Conservation (phyloP, 805 yeast genomes). For the Hanseniaspora jakobsenii region DNA sequence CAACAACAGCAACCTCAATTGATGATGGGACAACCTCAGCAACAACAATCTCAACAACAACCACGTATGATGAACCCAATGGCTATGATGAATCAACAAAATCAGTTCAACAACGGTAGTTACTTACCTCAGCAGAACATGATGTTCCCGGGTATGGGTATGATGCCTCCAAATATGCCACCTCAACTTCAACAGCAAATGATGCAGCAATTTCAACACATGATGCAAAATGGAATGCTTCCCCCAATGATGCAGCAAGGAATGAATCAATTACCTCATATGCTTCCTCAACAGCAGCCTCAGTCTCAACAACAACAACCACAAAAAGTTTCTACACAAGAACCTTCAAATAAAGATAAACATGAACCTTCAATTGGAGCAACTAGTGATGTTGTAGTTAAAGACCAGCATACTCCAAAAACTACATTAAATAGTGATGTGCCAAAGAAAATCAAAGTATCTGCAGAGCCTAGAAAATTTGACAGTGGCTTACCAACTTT, state of each 20-base stretch:
- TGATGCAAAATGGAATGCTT: constrained; percentile 8
- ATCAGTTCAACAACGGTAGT: no score
- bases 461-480: background rate
- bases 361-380: no score
- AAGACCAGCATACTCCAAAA: constrained; percentile 2
- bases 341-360: no score
- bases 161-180: constrained; percentile 5
- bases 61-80: background rate
- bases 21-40: background rate
- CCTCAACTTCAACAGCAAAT: constrained; percentile 9
- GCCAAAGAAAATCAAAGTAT: background rate
- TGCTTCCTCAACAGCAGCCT: constrained; percentile 6
- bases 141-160: background rate
- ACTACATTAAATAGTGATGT: background rate
- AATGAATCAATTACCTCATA: no score
- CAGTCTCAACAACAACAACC: constrained; percentile 9
- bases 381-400: background rate
- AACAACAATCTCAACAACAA: background rate
- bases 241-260: constrained; percentile 12
- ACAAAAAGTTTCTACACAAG: background rate
- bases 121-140: no score
- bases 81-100: no score
- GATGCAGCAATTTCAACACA: constrained; percentile 15
- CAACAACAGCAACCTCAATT: background rate
- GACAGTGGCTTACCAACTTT: constrained; percentile 9